Conservation (phyloP, 169 alveolate genomes). For the Prorocentrum cordatum region DNA sequence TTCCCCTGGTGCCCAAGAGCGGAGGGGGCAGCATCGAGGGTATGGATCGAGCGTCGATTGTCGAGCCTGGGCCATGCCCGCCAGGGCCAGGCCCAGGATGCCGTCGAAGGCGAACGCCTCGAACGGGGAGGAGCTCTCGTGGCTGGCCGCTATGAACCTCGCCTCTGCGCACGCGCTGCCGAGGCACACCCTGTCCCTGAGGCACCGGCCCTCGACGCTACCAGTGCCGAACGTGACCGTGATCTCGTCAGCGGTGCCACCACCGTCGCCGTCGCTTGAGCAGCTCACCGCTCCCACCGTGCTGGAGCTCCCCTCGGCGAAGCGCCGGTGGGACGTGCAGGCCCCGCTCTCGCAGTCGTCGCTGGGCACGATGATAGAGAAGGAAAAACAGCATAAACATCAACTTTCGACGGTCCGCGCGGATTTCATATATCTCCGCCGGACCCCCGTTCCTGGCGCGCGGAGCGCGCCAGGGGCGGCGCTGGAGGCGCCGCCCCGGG, state of each 20-base stretch:
- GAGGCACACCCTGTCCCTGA: neutral
- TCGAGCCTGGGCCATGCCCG: neutral
- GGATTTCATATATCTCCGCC: no score
- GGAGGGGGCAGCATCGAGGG: no score
- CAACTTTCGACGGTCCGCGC: no score
- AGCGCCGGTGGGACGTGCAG: neutral
- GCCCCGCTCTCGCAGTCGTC: neutral
- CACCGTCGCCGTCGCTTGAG: neutral
- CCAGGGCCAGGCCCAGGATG: neutral
- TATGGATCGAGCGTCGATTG: no score
- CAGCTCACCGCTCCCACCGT: neutral
- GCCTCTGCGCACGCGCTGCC: neutral
- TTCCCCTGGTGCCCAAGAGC: no score
- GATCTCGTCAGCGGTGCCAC: neutral
- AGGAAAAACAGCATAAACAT: no score
- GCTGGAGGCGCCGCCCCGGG: no score
- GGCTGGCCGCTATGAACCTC: neutral
- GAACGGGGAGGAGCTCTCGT: neutral
- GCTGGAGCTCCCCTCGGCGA: neutral
- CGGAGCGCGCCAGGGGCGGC: no score
- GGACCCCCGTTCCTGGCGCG: no score
- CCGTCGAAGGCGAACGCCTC: neutral
- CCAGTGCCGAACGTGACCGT: neutral
- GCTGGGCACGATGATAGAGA: no score
- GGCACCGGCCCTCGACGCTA: neutral